These are phyloP conservation scores for Chaetomiaceae sp. DNA, from an alignment of 2,329 filamentous ascomycete species.

Conservation along the genomic window DNA sequence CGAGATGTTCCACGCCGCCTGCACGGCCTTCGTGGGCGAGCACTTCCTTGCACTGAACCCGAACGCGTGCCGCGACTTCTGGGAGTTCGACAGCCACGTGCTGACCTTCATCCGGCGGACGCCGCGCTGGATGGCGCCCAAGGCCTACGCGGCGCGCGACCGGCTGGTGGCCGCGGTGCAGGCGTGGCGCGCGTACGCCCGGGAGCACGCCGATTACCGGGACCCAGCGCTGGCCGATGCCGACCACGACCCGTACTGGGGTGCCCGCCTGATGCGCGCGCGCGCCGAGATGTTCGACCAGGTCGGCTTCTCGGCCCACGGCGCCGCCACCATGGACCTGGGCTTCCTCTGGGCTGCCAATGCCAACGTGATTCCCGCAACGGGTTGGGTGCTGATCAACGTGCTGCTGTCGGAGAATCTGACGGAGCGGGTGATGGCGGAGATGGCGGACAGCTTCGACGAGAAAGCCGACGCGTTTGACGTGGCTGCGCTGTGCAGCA, in stretches of 20 bases:
- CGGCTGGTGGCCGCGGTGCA: constrained; percentile 19
- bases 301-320: constrained; percentile 6
- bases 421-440: constrained; percentile 9
- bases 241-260: constrained; percentile 28
- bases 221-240: constrained; percentile 16
- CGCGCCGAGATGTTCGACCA: constrained; percentile 11
- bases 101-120: constrained; percentile 20
- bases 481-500: constrained; percentile 7
- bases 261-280: constrained; percentile 13
- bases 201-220: constrained; percentile 15
- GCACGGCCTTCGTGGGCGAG: constrained; percentile 24
- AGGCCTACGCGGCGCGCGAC: constrained; percentile 21
- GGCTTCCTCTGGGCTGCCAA: constrained; percentile 17
- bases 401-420: constrained; percentile 6
- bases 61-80: constrained; percentile 24
- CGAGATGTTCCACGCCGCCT: constrained; percentile 24
- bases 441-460: constrained; percentile 10
- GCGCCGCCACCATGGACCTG: constrained; percentile 8
- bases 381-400: constrained; percentile 14
- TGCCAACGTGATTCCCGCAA: constrained; percentile 15
- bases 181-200: constrained; percentile 25
- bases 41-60: constrained; percentile 24
- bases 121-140: constrained; percentile 25
- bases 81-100: constrained; percentile 25
- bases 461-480: constrained; percentile 1